Conservation (phyloP, 805 yeast species). For the Candida patagonica region DNA sequence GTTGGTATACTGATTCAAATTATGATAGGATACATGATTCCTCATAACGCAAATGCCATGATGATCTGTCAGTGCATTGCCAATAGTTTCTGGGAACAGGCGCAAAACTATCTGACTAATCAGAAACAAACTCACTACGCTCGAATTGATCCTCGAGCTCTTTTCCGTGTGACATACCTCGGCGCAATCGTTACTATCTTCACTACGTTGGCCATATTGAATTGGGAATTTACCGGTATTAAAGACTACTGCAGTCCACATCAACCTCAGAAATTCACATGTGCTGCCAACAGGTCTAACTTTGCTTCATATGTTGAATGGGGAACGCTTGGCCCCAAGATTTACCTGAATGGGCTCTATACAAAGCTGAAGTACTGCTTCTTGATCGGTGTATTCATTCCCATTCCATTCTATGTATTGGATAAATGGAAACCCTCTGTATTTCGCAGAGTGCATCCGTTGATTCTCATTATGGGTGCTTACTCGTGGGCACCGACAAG, state of each 20-base stretch:
- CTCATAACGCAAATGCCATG: constrained; percentile 34
- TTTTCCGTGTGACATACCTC: constrained; percentile 18
- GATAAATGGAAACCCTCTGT: constrained; percentile 10
- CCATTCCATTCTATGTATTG: constrained; percentile 20
- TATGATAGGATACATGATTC: constrained; percentile 54
- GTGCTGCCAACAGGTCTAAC: constrained; percentile 32
- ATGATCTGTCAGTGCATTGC: constrained; percentile 23
- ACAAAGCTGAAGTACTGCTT: constrained; percentile 40
- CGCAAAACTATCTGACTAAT: constrained; percentile 40
- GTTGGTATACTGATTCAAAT: constrained; percentile 54
- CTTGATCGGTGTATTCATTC: constrained; percentile 30
- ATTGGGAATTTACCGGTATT: constrained; percentile 26
- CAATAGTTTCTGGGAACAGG: constrained; percentile 17
- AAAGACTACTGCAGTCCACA: constrained; percentile 21
- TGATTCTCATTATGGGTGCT: constrained; percentile 38
- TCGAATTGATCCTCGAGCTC: constrained; percentile 43
- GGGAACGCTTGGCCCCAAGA: constrained; percentile 40
- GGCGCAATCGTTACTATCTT: constrained; percentile 20
- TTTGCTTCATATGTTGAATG: constrained; percentile 38
- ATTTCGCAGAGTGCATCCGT: constrained; percentile 32
- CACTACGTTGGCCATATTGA: constrained; percentile 23
- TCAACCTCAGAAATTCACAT: constrained; percentile 28
- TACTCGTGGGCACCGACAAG: constrained; percentile 34
- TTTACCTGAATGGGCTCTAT: constrained; percentile 36
- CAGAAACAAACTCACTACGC: constrained; percentile 52